phyloP scores from a whole-genome alignment of 2,329 filamentous ascomycete species.

The Sporothrix curviconia region DNA sequence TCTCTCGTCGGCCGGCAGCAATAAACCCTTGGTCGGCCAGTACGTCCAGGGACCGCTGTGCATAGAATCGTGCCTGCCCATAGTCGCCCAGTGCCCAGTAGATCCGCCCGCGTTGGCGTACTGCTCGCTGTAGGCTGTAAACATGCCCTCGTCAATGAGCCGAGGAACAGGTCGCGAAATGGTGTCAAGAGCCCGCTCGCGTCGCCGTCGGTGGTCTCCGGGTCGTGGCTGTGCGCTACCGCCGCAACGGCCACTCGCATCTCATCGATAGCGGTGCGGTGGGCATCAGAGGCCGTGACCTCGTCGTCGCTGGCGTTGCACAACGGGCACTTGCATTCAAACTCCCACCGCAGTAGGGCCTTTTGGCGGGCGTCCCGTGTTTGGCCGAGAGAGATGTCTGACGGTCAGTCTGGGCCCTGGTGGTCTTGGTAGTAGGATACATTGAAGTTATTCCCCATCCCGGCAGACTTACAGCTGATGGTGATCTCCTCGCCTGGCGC shows the following conservation, averaged over 20 bases:
- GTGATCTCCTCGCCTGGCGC: slow-evolving; percentile 24
- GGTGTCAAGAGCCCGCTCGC: slow-evolving; percentile 24
- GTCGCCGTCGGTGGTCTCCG: slow-evolving; percentile 12
- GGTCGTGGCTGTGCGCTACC: slow-evolving; percentile 24
- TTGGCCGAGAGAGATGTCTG: slow-evolving; percentile 28
- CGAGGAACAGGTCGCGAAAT: slow-evolving; percentile 26
- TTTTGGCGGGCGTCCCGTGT: slow-evolving; percentile 23
- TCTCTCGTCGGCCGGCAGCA: background rate
- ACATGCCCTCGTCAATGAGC: slow-evolving; percentile 26
- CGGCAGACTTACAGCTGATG: slow-evolving; percentile 21
- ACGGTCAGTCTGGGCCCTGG: no score
- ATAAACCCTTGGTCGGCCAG: slow-evolving; percentile 28
- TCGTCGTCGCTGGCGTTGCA: slow-evolving; percentile 24
- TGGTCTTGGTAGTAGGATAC: background rate
- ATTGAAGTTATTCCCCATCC: background rate
- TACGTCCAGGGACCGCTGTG: slow-evolving; percentile 25
- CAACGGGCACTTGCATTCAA: slow-evolving; percentile 29
- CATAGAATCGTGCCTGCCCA: slow-evolving; percentile 25
- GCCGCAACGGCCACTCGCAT: slow-evolving; percentile 23
- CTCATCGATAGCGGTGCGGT: slow-evolving; percentile 24
- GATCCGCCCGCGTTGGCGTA: slow-evolving; percentile 29
- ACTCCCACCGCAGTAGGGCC: slow-evolving; percentile 27
- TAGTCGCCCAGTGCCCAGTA: slow-evolving; percentile 27
- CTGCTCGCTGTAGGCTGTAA: slow-evolving; percentile 27
- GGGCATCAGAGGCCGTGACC: slow-evolving; percentile 26